phyloP scores from a whole-genome alignment of 108 stramenopile genomes.

The Skeletonema grethae region DNA sequence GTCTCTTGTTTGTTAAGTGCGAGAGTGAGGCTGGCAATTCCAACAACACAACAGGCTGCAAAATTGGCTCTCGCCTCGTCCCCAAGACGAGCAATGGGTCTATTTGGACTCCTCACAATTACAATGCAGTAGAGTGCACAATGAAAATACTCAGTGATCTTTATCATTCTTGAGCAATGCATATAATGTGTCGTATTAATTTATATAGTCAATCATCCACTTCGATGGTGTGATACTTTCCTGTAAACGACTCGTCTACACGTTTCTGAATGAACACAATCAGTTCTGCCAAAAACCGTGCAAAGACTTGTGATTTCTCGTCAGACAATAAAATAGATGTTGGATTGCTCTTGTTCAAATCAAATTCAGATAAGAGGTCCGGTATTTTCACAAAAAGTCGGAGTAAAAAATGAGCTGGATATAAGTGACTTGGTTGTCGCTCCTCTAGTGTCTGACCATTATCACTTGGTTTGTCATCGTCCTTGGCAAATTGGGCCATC shows the following conservation, averaged over 20 bases:
- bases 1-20: constrained; percentile 54
- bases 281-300: constrained; percentile 30
- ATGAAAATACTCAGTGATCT: constrained; percentile 15
- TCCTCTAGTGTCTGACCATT: not conserved
- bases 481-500: constrained; percentile 13
- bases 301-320: constrained; percentile 22
- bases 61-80: constrained; percentile 41
- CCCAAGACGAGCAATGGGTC: constrained; percentile 63
- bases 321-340: constrained; percentile 10
- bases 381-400: constrained; percentile 50
- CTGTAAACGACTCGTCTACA: constrained; percentile 31
- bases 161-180: not conserved
- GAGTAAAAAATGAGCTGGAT: constrained; percentile 46
- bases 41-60: not conserved
- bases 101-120: constrained; percentile 84
- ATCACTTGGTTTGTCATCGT: not conserved
- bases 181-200: not conserved
- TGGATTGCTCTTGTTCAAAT: constrained; percentile 1
- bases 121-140: constrained; percentile 49
- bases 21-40: not conserved
- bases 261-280: constrained; percentile 43
- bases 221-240: constrained; percentile 23
- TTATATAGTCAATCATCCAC: not conserved
- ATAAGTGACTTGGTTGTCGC: constrained; percentile 36
- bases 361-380: constrained; percentile 22